Percentiles rank a stretch among this genome's conserved stretches.
These are phyloP conservation scores for Solanum bulbocastanum DNA, from an alignment of 257 asterid species.

Conservation along the genomic window DNA sequence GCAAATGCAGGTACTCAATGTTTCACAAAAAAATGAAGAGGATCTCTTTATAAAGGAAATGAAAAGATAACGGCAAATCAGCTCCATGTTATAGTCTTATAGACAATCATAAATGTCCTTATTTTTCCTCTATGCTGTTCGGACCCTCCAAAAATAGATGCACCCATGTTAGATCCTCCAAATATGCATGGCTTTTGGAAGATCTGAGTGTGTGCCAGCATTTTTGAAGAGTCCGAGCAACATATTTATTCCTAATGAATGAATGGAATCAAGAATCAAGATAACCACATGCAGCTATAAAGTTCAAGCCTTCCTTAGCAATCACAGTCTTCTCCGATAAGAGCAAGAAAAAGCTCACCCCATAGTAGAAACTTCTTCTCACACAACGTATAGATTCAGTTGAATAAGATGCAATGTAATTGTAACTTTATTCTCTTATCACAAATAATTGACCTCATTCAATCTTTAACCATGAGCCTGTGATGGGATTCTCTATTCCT, in stretches of 20 bases:
- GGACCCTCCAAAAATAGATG: neutral
- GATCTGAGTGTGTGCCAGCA: neutral
- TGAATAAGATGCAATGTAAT: neutral
- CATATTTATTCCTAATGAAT: neutral
- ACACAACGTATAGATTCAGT: neutral
- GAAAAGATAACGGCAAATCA: neutral
- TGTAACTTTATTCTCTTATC: neutral
- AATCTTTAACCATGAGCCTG: neutral
- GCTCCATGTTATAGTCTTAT: neutral
- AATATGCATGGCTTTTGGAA: neutral
- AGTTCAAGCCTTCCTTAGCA: neutral
- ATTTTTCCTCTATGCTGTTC: neutral
- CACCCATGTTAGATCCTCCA: neutral
- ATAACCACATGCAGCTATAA: neutral
- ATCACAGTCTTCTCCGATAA: neutral
- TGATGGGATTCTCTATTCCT: neutral
- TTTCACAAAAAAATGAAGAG: neutral
- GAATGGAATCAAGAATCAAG: neutral
- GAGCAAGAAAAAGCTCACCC: neutral
- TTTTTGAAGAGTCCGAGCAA: neutral
- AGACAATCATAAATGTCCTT: neutral
- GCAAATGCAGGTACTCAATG: neutral
- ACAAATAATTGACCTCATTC: neutral
- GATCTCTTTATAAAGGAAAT: neutral
- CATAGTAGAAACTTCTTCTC: neutral